Conservation (phyloP, 257 asterid genomes). For the Scutellaria galericulata region DNA sequence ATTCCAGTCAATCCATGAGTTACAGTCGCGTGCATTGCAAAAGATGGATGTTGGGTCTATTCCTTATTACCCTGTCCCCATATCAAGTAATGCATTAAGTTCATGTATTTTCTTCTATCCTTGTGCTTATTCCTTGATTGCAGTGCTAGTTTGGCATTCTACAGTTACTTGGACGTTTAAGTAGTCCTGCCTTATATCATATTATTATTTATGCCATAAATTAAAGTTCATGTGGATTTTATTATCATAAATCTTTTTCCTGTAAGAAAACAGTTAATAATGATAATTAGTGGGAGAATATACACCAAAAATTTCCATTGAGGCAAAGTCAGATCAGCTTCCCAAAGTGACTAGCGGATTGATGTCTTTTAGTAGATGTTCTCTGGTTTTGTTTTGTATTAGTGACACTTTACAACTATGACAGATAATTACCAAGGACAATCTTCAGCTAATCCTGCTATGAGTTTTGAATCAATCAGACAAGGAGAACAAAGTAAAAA, state of each 20-base stretch:
- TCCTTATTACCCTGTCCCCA: conserved; percentile 47
- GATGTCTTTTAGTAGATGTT: conserved; percentile 6
- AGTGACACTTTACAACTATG: conserved; percentile 32
- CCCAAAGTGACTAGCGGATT: background rate
- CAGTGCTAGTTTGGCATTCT: conserved; percentile 17
- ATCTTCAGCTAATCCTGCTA: conserved; percentile 52
- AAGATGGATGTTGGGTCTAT: conserved; percentile 44
- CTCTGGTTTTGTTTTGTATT: conserved; percentile 11
- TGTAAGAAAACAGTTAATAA: conserved; percentile 11
- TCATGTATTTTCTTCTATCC: conserved; percentile 4
- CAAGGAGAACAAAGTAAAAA: conserved; percentile 44
- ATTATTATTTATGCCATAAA: background rate
- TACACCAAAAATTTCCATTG: conserved; percentile 8
- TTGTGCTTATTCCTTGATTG: conserved; percentile 13
- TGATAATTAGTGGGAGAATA: background rate
- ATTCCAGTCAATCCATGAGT: conserved; percentile 49
- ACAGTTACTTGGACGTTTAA: conserved; percentile 22
- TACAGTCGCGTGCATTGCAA: conserved; percentile 42
- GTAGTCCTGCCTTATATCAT: conserved; percentile 11
- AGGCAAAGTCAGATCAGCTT: background rate
- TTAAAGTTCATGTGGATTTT: conserved; percentile 20
- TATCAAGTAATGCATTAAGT: conserved; percentile 46
- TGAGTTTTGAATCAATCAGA: conserved; percentile 44
- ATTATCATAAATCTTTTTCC: background rate
- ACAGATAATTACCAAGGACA: conserved; percentile 68